Evolutionary conservation across 2,329 filamentous ascomycete species (phyloP), one percentile per base, ranked within the genome.

Genomic region (Venturia pyrina): DNA sequence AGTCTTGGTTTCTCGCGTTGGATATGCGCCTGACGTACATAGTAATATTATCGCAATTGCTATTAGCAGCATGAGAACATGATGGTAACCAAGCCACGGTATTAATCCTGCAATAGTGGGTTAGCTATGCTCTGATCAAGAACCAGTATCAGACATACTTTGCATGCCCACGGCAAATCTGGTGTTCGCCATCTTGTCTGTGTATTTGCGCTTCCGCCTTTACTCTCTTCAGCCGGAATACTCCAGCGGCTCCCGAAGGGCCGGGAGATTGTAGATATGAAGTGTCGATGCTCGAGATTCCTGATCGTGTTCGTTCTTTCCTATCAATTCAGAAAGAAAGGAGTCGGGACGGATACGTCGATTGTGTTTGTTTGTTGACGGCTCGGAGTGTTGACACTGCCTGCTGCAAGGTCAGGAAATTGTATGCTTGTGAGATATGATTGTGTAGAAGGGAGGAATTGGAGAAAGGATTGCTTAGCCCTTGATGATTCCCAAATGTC

Each of bases 11-110:
- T 32, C 15, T 32, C 32, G 2, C 24, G 11, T n/a, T 8, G 17
- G 50, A 21, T 21, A 24, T 32, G 46, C 17, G 10, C 53, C 60
- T 43, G 41, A 84, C 91, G 80, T 82, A 96, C 93, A 98, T 70
- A 99, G 83, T 75, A 99, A 82, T 77, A 99, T 96, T 73, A 99
- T 96, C 59, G 93, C 86, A 67, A 97, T 81, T 66, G 90, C 93
- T 74, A 99, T 96, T 70, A 99, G 81, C 72, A 99, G 91, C 95
- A 99, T 99, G 77, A 99, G 85, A 70, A 98, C 89, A 86, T 99
- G 86, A 74, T 88, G 86, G 86, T 87, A 88, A 68, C 85, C 85
- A 69, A 88, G 78, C 75, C 85, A 81, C 67, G 85, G 83, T 75
- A 87, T 78, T 72, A 87, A 78, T 72, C 83, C 82, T 84, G 65